A percentile compares a stretch with the other conserved stretches of the same genome.
These are phyloP conservation scores for Podosphaera xanthii DNA, from an alignment of 2,329 filamentous ascomycete species.

Conservation along the genomic window DNA sequence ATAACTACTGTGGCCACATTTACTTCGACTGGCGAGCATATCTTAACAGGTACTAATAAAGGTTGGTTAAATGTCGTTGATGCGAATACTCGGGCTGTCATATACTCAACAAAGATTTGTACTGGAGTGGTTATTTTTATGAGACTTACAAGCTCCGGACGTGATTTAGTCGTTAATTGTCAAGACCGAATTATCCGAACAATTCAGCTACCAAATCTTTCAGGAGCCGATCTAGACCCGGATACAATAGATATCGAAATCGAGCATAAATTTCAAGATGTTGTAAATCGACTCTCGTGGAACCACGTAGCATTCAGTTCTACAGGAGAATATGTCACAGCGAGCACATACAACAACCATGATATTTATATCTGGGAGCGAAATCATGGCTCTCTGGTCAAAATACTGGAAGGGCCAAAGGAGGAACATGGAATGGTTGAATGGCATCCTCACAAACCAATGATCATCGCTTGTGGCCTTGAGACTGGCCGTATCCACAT, in stretches of 20 bases:
- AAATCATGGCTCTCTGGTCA: constrained; percentile 75
- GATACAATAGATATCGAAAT: constrained; percentile 75
- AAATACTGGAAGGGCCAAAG: constrained; percentile 89
- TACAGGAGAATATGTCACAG: constrained; percentile 85
- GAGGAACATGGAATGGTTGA: constrained; percentile 93
- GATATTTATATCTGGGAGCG: constrained; percentile 98
- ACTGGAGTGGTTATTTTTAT: constrained; percentile 73
- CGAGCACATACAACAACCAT: constrained; percentile 94
- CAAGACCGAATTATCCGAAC: constrained; percentile 90
- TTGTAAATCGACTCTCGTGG: constrained; percentile 87
- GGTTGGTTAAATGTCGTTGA: constrained; percentile 94
- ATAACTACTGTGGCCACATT: constrained; percentile 86
- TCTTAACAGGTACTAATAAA: constrained; percentile 82
- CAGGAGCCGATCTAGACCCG: constrained; percentile 45
- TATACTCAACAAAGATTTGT: constrained; percentile 77
- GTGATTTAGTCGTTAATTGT: constrained; percentile 75
- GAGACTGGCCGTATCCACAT: constrained; percentile 88
- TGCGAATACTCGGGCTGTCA: constrained; percentile 53
- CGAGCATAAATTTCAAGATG: constrained; percentile 95
- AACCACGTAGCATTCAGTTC: constrained; percentile 92
- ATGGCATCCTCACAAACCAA: constrained; percentile 76
- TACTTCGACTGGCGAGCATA: constrained; percentile 64
- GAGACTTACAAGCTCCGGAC: constrained; percentile 61
- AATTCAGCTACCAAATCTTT: constrained; percentile 63
- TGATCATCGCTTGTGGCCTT: constrained; percentile 76